phyloP scores from a whole-genome alignment of 768 basidiomycete genomes.

The Tulasnella sp. region DNA sequence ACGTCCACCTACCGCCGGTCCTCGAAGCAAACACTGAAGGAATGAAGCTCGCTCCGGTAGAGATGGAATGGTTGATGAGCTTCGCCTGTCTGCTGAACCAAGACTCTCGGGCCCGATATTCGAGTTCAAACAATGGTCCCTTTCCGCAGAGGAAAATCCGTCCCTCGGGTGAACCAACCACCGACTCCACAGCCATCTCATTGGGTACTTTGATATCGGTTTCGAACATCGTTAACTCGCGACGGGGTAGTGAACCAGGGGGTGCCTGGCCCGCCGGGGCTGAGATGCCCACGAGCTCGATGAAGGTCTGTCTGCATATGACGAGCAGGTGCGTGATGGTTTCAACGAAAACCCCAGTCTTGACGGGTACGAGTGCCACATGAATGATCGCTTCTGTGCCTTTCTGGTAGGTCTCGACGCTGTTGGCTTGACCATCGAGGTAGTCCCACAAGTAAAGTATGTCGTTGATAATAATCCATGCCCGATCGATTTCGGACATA shows the following conservation, averaged over 20 bases:
- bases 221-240: conserved; percentile 78
- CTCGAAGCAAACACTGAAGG: conserved; percentile 57
- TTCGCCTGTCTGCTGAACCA: conserved; percentile 86
- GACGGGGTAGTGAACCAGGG: conserved; percentile 36
- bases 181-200: conserved; percentile 70
- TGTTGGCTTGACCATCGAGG: conserved; percentile 42
- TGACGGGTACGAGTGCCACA: conserved; percentile 80
- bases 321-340: conserved; percentile 82
- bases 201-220: conserved; percentile 71
- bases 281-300: conserved; percentile 69
- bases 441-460: conserved; percentile 97
- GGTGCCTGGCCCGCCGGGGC: conserved; percentile 36
- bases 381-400: conserved; percentile 81
- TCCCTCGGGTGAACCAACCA: conserved; percentile 66
- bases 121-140: conserved; percentile 81
- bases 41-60: conserved; percentile 63
- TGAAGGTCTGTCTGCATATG: conserved; percentile 73
- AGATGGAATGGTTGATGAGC: conserved; percentile 76
- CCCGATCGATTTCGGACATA: conserved; percentile 83
- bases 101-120: conserved; percentile 79
- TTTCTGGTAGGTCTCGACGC: conserved; percentile 31
- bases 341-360: conserved; percentile 74
- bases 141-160: conserved; percentile 87
- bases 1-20: conserved; percentile 44
- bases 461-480: conserved; percentile 91